Evolutionary conservation across 2,329 filamentous ascomycete genomes (phyloP), one percentile per base, ranked within the genome.

Genomic region (Stagonosporopsis vannaccii): DNA sequence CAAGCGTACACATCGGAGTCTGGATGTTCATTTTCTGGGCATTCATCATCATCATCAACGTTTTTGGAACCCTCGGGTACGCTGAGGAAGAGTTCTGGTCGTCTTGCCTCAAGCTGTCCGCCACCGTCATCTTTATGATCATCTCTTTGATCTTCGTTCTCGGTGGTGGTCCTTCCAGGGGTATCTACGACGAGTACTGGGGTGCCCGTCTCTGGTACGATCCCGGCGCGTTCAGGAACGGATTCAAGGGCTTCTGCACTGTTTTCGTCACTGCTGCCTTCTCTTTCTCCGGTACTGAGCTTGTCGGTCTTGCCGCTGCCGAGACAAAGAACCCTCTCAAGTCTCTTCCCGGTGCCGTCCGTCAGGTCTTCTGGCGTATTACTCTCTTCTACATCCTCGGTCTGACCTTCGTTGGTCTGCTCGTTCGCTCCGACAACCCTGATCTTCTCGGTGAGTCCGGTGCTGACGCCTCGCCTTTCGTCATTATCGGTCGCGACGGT

Each of bases 261-360:
- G 84, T 87, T 40, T 87, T 88, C 65, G 84, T 87, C 53, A 87
- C 85, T 25, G 85, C 85, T 17, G 84, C 85, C 2, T 88, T 88
- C 63, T 80, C 85, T 43, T 88, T 87, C 71, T 80, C 82, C 40
- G 85, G 86, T 61, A 87, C 85, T 22, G 86, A 88, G 72, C 75
- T 88, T 33, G 83, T 86, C 39, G 85, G 85, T 69, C 75, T 87
- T 40, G 83, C 84, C 22, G 84, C 84, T 35, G 84, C 84, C 20
- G 84, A 87, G 70, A 83, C 84, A 9, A 77, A 76, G 19, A 84
- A 86, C 60, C 84, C 85, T 32, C 77, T 80, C 55, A 84, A 79
- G 63, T 75, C 76, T 6, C 72, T 81, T 25, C 79, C 79, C 4
- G 71, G 72, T 56, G 79, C 79, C 35, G 74, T 78, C 15, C 75